Conservation (phyloP, 768 basidiomycete species). For the Brasilioporus rufonigricans region DNA sequence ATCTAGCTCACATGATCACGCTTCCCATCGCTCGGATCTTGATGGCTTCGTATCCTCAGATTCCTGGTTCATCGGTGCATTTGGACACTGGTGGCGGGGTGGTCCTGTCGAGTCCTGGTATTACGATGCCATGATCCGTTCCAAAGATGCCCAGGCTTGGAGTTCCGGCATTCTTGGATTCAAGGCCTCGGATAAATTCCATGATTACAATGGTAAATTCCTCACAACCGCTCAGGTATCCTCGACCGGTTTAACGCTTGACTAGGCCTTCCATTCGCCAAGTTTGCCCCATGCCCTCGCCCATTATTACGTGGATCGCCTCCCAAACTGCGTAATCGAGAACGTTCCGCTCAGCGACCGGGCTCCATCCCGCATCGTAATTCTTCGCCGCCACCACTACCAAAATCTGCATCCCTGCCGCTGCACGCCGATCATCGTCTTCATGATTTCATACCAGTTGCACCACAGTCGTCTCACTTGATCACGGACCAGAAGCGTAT, state of each 20-base stretch:
- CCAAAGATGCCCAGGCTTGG: constrained; percentile 71
- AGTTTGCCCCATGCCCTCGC: constrained; percentile 45
- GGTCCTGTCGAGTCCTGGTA: constrained; percentile 82
- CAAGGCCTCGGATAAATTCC: constrained; percentile 69
- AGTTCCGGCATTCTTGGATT: constrained; percentile 75
- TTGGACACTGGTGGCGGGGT: constrained; percentile 90
- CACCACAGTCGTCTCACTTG: constrained; percentile 22
- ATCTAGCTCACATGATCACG: constrained; percentile 26
- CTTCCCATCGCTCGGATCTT: constrained; percentile 28
- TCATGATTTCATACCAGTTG: constrained; percentile 26
- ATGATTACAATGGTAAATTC: constrained; percentile 61
- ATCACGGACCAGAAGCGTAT: constrained; percentile 26
- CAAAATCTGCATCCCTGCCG: constrained; percentile 78
- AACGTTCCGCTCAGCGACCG: constrained; percentile 48
- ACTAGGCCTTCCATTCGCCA: constrained; percentile 50
- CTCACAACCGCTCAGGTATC: background rate
- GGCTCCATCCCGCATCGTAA: constrained; percentile 46
- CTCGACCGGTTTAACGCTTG: constrained; percentile 6
- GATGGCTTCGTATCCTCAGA: constrained; percentile 61
- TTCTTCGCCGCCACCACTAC: constrained; percentile 79
- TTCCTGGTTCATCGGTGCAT: constrained; percentile 88
- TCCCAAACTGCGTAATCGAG: constrained; percentile 56
- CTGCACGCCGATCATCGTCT: constrained; percentile 54
- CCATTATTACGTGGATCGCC: constrained; percentile 46
- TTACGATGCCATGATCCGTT: constrained; percentile 59